phyloP scores from a whole-genome alignment of 129 eudicot genomes.

The Arctium minus region DNA sequence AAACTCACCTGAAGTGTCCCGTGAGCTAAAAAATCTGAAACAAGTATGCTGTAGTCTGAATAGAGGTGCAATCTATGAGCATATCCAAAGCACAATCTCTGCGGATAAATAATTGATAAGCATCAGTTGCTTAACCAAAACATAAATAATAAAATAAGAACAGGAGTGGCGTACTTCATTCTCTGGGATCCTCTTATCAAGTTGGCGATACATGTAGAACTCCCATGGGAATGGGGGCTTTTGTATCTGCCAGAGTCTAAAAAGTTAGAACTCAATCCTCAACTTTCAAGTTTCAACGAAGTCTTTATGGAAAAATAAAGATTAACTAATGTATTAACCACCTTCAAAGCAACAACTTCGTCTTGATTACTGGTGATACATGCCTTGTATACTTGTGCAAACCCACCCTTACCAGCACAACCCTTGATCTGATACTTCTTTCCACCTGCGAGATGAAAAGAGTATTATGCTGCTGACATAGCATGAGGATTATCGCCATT shows the following conservation, averaged over 20 bases:
- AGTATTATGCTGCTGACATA: background rate
- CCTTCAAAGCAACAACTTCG: conserved; percentile 87
- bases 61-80: conserved; percentile 89
- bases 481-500: background rate
- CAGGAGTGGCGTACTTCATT: conserved; percentile 57
- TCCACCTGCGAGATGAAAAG: conserved; percentile 47
- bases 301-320: background rate
- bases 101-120: conserved; percentile 21
- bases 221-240: conserved; percentile 98
- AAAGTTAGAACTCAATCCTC: conserved; percentile 10
- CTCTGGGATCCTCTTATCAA: conserved; percentile 65
- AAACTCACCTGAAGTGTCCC: conserved; percentile 83
- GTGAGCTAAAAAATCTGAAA: conserved; percentile 67
- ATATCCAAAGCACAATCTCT: conserved; percentile 80
- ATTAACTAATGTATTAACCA: conserved; percentile 16
- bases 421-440: conserved; percentile 82
- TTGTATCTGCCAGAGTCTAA: conserved; percentile 65
- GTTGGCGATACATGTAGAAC: conserved; percentile 91
- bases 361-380: conserved; percentile 52
- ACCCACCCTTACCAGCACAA: conserved; percentile 94
- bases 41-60: conserved; percentile 87
- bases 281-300: background rate
- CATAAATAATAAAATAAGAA: conserved; percentile 2
- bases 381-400: conserved; percentile 95
- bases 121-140: conserved; percentile 9